phyloP scores from a whole-genome alignment of 2,329 filamentous ascomycete genomes.

The Trematosphaeria pertusa region DNA sequence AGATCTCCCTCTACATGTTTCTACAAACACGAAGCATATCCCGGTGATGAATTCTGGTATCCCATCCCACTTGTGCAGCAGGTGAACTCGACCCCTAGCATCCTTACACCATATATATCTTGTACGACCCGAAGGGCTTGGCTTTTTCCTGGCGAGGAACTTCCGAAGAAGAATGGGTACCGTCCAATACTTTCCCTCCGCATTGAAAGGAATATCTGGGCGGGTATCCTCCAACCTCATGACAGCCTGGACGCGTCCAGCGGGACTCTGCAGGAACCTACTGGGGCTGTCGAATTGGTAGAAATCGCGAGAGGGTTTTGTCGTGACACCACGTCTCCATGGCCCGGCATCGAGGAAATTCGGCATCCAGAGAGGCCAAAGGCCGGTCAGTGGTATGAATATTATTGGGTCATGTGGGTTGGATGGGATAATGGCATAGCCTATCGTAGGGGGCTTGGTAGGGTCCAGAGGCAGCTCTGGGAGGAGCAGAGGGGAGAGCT shows the following conservation, averaged over 20 bases:
- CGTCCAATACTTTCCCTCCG: neutral
- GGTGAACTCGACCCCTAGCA: neutral
- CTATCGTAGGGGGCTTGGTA: conserved; percentile 12
- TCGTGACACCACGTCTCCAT: neutral
- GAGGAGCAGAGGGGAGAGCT: neutral
- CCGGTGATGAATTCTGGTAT: neutral
- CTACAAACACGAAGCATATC: neutral
- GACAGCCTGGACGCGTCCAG: neutral
- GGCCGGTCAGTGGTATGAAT: conserved; percentile 7
- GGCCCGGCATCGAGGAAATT: neutral
- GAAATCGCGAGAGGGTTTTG: neutral
- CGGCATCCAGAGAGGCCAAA: neutral
- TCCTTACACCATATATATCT: neutral
- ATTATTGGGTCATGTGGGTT: conserved; percentile 17
- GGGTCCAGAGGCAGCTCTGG: conserved; percentile 10
- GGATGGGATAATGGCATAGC: conserved; percentile 8
- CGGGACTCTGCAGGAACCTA: neutral
- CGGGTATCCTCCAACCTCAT: neutral
- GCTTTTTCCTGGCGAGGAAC: neutral
- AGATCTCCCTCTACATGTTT: neutral
- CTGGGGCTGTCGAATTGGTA: neutral
- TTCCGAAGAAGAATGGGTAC: neutral
- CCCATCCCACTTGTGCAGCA: neutral
- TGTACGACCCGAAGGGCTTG: neutral
- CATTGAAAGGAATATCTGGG: neutral